Conservation (phyloP, 495 filamentous ascomycete genomes). For the Lophiostoma macrostomum region DNA sequence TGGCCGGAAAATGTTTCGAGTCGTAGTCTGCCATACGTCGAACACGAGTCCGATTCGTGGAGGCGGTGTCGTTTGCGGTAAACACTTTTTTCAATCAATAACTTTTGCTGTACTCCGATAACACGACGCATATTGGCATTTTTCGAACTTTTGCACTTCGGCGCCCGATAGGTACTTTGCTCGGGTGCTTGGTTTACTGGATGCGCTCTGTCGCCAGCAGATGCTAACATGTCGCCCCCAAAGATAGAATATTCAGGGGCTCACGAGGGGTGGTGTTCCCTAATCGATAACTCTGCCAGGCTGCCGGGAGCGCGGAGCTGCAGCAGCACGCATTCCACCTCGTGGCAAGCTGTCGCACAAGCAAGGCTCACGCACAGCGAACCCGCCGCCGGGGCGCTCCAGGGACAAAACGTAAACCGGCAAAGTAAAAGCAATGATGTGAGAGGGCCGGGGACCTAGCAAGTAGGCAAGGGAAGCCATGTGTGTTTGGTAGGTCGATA, state of each 20-base stretch:
- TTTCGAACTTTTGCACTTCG: too few relatives aligned
- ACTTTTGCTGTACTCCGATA: too few relatives aligned
- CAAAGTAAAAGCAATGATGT: conserved; percentile 11
- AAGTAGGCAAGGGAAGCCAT: background rate
- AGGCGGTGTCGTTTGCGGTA: too few relatives aligned
- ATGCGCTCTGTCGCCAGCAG: background rate
- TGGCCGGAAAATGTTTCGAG: background rate
- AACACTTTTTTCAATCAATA: too few relatives aligned
- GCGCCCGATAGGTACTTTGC: background rate
- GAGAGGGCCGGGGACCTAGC: conserved; percentile 3
- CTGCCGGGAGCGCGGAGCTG: conserved; percentile 2
- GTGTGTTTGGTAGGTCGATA: background rate
- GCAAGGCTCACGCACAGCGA: conserved; percentile 6
- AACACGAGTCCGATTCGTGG: background rate
- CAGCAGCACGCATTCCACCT: conserved; percentile 9
- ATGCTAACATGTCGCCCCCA: conserved; percentile 6
- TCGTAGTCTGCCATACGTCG: background rate
- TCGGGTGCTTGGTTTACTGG: background rate
- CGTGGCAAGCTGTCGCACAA: conserved; percentile 21
- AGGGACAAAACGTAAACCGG: conserved; percentile 2
- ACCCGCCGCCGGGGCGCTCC: conserved; percentile 3
- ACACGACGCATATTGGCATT: too few relatives aligned
- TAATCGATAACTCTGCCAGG: conserved; percentile 11
- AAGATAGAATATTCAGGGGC: conserved; percentile 19
- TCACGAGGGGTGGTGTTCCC: background rate